phyloP scores from a whole-genome alignment of 208 protist species.

The Ichthyophonus hoferi region DNA sequence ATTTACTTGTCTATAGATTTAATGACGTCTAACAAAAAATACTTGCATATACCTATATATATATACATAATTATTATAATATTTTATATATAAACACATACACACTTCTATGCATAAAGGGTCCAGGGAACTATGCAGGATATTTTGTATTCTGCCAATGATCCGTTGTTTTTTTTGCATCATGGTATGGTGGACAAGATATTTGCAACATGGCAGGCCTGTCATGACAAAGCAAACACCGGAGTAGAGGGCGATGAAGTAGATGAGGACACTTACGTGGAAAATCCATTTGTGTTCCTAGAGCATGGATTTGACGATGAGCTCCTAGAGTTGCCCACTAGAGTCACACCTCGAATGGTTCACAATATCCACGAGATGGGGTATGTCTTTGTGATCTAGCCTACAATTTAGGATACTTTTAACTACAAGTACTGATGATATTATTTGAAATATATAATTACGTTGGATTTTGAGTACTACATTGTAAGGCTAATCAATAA shows the following conservation, averaged over 20 bases:
- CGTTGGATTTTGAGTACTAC: too few relatives aligned
- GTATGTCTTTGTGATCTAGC: too few relatives aligned
- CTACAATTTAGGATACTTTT: too few relatives aligned
- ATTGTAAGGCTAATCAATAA: too few relatives aligned
- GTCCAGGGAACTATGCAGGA: background rate
- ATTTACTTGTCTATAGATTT: too few relatives aligned
- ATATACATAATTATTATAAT: too few relatives aligned
- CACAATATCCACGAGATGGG: background rate
- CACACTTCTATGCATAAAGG: too few relatives aligned
- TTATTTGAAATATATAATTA: too few relatives aligned
- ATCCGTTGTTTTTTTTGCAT: background rate
- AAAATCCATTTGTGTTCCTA: background rate
- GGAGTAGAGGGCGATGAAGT: background rate
- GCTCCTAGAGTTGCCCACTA: background rate
- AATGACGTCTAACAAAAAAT: too few relatives aligned
- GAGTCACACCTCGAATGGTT: background rate
- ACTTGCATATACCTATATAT: too few relatives aligned
- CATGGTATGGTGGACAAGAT: background rate
- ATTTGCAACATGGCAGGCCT: background rate
- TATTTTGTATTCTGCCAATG: background rate
- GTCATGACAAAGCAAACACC: background rate
- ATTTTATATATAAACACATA: too few relatives aligned
- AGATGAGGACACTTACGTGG: background rate
- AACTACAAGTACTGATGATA: too few relatives aligned
- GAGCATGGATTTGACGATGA: background rate